Conservation (phyloP, 768 basidiomycete genomes). For the Gymnopilus junonius region DNA sequence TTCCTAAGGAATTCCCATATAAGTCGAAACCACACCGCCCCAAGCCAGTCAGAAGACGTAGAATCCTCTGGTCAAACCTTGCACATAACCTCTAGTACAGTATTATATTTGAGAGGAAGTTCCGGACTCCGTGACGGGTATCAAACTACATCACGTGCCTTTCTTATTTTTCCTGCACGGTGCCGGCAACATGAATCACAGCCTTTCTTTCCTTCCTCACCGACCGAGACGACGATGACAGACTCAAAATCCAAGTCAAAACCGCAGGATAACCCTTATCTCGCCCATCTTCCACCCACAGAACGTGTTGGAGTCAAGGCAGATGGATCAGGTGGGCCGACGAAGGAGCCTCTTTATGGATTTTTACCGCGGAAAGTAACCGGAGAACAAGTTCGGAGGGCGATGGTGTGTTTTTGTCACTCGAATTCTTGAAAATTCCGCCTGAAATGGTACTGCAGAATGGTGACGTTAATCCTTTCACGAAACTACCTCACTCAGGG, state of each 20-base stretch:
- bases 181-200: slow-evolving; percentile 1
- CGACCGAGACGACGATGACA: not conserved
- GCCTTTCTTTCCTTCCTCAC: slow-evolving; percentile 1
- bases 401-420: slow-evolving; percentile 64
- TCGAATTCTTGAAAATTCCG: not conserved
- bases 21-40: no score
- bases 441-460: slow-evolving; percentile 6
- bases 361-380: slow-evolving; percentile 73
- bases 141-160: not conserved
- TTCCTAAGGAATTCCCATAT: no score
- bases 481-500: not conserved
- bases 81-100: no score
- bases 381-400: slow-evolving; percentile 65
- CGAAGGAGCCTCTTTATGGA: slow-evolving; percentile 70
- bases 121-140: not conserved
- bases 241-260: slow-evolving; percentile 15
- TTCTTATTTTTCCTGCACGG: not conserved
- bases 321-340: slow-evolving; percentile 12
- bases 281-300: slow-evolving; percentile 48
- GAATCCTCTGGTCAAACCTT: no score
- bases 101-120: no score
- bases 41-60: no score
- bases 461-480: slow-evolving; percentile 66
- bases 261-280: slow-evolving; percentile 54
- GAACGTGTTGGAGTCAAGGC: slow-evolving; percentile 31